Conservation (phyloP, 352 stramenopile species). For the Pythium dissimile region DNA sequence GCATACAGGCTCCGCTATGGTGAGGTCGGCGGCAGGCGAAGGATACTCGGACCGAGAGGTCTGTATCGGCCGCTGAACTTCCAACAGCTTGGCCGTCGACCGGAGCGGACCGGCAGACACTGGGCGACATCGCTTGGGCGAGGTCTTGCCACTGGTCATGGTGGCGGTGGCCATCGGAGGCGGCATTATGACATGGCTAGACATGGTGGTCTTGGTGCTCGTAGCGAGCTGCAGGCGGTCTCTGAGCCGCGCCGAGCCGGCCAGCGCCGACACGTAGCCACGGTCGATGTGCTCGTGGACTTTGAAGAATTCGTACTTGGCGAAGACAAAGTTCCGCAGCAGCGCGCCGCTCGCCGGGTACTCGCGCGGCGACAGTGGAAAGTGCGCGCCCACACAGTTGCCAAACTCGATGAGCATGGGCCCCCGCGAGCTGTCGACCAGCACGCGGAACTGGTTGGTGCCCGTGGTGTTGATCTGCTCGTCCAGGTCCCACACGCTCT, state of each 20-base stretch:
- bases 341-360: conserved; percentile 51
- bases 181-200: no score
- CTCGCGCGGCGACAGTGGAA: conserved; percentile 38
- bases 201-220: neutral
- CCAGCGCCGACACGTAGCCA: conserved; percentile 68
- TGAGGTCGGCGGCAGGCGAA: no score
- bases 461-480: conserved; percentile 70
- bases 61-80: conserved; percentile 36
- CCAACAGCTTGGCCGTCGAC: conserved; percentile 26
- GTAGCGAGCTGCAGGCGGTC: conserved; percentile 29
- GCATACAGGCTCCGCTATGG: no score
- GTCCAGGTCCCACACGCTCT: conserved; percentile 77
- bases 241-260: conserved; percentile 44
- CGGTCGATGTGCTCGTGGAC: conserved; percentile 71
- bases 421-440: conserved; percentile 68
- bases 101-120: conserved; percentile 58
- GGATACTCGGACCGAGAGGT: conserved; percentile 55
- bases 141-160: conserved; percentile 39
- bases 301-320: conserved; percentile 62
- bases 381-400: conserved; percentile 73
- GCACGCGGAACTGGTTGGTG: conserved; percentile 72
- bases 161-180: neutral
- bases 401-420: conserved; percentile 83
- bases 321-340: conserved; percentile 51
- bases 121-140: conserved; percentile 58